Evolutionary conservation across 306 rosid species (phyloP).

Genomic region (Cajanus cajan): DNA sequence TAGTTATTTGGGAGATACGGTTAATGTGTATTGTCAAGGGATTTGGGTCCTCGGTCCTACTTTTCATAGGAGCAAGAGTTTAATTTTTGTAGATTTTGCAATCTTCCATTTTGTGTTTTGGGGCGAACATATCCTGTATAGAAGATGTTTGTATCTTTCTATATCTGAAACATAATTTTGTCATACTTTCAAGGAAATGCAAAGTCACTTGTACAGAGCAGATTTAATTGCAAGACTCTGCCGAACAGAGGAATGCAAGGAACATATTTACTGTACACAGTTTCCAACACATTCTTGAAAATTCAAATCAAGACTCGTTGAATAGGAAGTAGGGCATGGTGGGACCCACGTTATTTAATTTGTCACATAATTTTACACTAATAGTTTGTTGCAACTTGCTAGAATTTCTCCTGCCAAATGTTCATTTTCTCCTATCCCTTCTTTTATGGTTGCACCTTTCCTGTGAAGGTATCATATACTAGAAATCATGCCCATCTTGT

Average conservation of each 20-base stretch:
- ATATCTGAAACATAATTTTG: background rate
- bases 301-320: background rate
- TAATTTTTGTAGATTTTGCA: background rate
- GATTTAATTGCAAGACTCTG: background rate
- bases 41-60: constrained; percentile 12
- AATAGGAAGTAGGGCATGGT: background rate
- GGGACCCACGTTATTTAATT: background rate
- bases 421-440: background rate
- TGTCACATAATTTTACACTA: background rate
- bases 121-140: background rate
- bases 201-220: background rate
- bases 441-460: background rate
- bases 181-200: background rate
- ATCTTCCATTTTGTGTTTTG: background rate
- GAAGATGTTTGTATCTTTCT: background rate
- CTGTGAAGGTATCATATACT: background rate
- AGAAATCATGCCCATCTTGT: background rate
- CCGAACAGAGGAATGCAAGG: no score
- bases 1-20: background rate
- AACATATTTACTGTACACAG: background rate
- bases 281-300: background rate
- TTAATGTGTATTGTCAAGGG: background rate
- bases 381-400: background rate
- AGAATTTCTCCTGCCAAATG: background rate
- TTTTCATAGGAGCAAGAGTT: background rate